These are phyloP conservation scores for Domatiomyces catenatus DNA, from an alignment of 2,329 filamentous ascomycete genomes.

Conservation along the genomic window DNA sequence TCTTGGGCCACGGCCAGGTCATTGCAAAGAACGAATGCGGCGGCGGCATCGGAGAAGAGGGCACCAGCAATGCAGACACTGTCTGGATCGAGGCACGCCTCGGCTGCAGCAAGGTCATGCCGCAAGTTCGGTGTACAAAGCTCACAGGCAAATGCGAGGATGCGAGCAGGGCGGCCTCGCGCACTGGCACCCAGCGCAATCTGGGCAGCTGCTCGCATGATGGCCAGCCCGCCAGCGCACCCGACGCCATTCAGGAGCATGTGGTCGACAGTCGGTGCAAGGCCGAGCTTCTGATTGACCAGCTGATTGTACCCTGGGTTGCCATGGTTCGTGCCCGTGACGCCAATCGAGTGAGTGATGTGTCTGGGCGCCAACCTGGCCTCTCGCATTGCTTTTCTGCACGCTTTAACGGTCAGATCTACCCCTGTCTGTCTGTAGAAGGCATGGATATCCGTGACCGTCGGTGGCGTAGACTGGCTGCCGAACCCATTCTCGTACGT, in stretches of 20 bases:
- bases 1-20: conserved; percentile 33
- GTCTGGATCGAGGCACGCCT: conserved; percentile 41
- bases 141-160: conserved; percentile 45
- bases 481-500: conserved; percentile 45
- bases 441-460: conserved; percentile 18
- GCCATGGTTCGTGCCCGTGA: conserved; percentile 54
- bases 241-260: conserved; percentile 52
- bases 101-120: conserved; percentile 41
- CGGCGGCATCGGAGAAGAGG: conserved; percentile 57
- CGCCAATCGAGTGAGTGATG: conserved; percentile 53
- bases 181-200: conserved; percentile 48
- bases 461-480: conserved; percentile 31
- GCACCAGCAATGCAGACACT: conserved; percentile 50
- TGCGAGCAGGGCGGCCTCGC: conserved; percentile 43
- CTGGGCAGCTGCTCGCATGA: conserved; percentile 49
- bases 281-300: conserved; percentile 43
- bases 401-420: conserved; percentile 20
- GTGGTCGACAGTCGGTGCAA: conserved; percentile 46
- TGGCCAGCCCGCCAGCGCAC: conserved; percentile 49
- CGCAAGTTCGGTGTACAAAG: conserved; percentile 38
- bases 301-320: conserved; percentile 56
- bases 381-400: conserved; percentile 19
- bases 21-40: conserved; percentile 50
- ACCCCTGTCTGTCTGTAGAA: conserved; percentile 20
- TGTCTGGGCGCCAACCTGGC: conserved; percentile 18